Conservation (phyloP, 768 basidiomycete species). For the Boletus vinaceobasis region DNA sequence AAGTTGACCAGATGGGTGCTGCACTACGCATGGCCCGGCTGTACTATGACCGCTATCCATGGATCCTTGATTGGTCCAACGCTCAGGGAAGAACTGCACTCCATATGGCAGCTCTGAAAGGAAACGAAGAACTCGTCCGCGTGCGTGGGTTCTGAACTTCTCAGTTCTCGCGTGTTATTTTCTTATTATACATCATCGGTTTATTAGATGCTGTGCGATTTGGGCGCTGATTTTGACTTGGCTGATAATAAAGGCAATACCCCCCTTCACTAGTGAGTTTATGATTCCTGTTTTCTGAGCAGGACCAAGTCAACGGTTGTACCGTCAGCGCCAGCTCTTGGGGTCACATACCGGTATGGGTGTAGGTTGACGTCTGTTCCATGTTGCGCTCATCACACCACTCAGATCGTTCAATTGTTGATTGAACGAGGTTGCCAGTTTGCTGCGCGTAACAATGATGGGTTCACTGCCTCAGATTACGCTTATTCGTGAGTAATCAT, state of each 20-base stretch:
- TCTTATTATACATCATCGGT: slow-evolving; percentile 9
- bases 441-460: slow-evolving; percentile 80
- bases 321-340: slow-evolving; percentile 74
- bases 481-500: slow-evolving; percentile 50
- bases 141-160: slow-evolving; percentile 43
- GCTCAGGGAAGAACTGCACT: slow-evolving; percentile 85
- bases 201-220: slow-evolving; percentile 81
- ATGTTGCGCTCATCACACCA: slow-evolving; percentile 8
- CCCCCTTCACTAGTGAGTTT: slow-evolving; percentile 83
- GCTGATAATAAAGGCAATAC: slow-evolving; percentile 92
- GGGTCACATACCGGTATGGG: slow-evolving; percentile 75
- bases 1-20: slow-evolving; percentile 65
- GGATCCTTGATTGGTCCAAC: slow-evolving; percentile 92
- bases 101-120: slow-evolving; percentile 83
- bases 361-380: neutral
- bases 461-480: slow-evolving; percentile 90
- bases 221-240: slow-evolving; percentile 86
- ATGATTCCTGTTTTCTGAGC: neutral
- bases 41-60: slow-evolving; percentile 83
- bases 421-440: slow-evolving; percentile 89
- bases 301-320: slow-evolving; percentile 6
- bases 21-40: slow-evolving; percentile 81
- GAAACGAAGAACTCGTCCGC: slow-evolving; percentile 85
- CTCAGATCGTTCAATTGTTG: slow-evolving; percentile 75
- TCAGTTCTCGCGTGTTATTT: slow-evolving; percentile 8